Evolutionary conservation across 768 basidiomycete genomes (phyloP).

Genomic region (Collybiopsis confluens): DNA sequence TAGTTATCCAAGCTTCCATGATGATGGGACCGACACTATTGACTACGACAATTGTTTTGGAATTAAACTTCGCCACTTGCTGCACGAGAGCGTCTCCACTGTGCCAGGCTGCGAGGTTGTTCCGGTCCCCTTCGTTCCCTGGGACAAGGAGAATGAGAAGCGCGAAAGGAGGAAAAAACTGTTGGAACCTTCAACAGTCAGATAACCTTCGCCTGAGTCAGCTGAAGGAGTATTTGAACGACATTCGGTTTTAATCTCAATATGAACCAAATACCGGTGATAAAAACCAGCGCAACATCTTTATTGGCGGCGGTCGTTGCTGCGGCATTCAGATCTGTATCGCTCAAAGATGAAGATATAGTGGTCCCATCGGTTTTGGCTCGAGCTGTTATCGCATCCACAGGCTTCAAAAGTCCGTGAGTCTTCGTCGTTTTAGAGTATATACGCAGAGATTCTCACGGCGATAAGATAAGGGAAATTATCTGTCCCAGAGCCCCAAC

Average conservation of each 20-base stretch:
- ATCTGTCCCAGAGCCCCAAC: constrained; percentile 50
- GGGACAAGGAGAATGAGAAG: constrained; percentile 31
- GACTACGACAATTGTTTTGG: constrained; percentile 62
- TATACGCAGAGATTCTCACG: neutral
- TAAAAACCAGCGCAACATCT: constrained; percentile 49
- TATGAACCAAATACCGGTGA: constrained; percentile 29
- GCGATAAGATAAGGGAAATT: constrained; percentile 46
- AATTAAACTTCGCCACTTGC: constrained; percentile 49
- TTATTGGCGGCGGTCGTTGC: constrained; percentile 39
- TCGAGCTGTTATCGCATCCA: constrained; percentile 40
- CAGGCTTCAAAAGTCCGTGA: constrained; percentile 24
- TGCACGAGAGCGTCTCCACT: constrained; percentile 43
- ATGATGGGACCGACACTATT: constrained; percentile 61
- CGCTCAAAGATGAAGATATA: constrained; percentile 43
- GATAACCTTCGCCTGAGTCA: constrained; percentile 40
- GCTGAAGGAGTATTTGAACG: constrained; percentile 19
- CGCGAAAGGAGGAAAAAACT: neutral
- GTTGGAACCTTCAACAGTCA: constrained; percentile 36
- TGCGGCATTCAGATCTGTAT: constrained; percentile 45
- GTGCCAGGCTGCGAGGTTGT: constrained; percentile 48
- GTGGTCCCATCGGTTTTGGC: constrained; percentile 34
- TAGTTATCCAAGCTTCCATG: constrained; percentile 53
- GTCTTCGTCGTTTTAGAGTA: too few relatives aligned
- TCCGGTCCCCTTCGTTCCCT: constrained; percentile 55
- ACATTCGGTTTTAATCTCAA: too few relatives aligned